These are phyloP conservation scores for Diplotaxis tenuifolia DNA, from an alignment of 345 rosid genomes.

Conservation along the genomic window DNA sequence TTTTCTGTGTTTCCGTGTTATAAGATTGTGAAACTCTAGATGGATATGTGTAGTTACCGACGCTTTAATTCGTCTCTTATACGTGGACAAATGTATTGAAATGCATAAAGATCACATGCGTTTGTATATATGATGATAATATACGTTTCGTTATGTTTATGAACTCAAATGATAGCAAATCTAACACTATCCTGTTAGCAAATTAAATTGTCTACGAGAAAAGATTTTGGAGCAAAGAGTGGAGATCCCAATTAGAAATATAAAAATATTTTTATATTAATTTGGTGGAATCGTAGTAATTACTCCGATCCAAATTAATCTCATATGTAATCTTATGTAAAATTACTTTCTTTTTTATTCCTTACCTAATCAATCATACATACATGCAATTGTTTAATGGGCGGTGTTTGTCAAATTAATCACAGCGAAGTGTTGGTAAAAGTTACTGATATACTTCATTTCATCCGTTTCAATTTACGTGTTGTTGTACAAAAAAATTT, in stretches of 20 bases:
- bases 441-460: neutral
- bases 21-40: constrained; percentile 22
- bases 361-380: neutral
- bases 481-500: too few relatives aligned
- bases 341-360: neutral
- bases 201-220: neutral
- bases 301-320: neutral
- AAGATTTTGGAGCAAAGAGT: neutral
- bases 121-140: neutral
- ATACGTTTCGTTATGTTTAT: neutral
- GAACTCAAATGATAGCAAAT: neutral
- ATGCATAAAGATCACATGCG: neutral
- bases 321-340: neutral
- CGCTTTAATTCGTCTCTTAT: constrained; percentile 7
- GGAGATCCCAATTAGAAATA: neutral
- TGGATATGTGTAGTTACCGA: constrained; percentile 28
- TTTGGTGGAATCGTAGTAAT: neutral
- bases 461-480: too few relatives aligned
- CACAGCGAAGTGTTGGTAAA: neutral
- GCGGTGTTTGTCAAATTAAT: neutral
- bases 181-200: neutral
- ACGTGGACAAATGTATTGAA: constrained; percentile 21
- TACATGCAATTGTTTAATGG: neutral
- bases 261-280: neutral
- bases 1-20: neutral